Conservation (phyloP, 2,329 filamentous ascomycete genomes). For the Fusarium sp. region DNA sequence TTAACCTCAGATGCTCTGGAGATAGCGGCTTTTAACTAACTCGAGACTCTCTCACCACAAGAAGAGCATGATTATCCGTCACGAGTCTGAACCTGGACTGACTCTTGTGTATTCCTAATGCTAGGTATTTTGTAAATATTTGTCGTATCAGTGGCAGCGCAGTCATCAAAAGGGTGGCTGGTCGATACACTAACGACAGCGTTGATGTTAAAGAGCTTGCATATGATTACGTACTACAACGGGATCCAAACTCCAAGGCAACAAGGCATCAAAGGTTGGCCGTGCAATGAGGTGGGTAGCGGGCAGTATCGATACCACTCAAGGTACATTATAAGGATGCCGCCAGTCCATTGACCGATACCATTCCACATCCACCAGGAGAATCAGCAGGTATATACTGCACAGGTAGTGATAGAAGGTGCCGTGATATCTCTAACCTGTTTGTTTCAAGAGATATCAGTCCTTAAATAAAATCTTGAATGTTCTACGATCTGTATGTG, state of each 20-base stretch:
- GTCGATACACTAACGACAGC: not conserved
- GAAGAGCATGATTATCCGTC: not conserved
- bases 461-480: not conserved
- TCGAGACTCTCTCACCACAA: not conserved
- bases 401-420: not conserved
- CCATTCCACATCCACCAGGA: not conserved
- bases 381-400: not conserved
- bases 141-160: not conserved
- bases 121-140: not conserved
- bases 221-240: not conserved
- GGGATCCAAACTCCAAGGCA: not conserved
- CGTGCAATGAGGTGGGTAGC: not conserved
- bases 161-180: not conserved
- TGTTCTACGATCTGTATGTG: not conserved
- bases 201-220: not conserved
- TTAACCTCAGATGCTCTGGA: not conserved
- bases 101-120: not conserved
- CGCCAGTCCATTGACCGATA: not conserved
- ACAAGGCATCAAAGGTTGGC: not conserved
- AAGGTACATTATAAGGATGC: not conserved
- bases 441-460: not conserved
- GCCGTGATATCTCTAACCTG: not conserved
- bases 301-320: not conserved
- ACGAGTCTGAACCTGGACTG: not conserved
- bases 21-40: not conserved